Evolutionary conservation across 2,329 filamentous ascomycete species (phyloP), one percentile per base, ranked within the genome.

Genomic region (Aspergillus vadensis): DNA sequence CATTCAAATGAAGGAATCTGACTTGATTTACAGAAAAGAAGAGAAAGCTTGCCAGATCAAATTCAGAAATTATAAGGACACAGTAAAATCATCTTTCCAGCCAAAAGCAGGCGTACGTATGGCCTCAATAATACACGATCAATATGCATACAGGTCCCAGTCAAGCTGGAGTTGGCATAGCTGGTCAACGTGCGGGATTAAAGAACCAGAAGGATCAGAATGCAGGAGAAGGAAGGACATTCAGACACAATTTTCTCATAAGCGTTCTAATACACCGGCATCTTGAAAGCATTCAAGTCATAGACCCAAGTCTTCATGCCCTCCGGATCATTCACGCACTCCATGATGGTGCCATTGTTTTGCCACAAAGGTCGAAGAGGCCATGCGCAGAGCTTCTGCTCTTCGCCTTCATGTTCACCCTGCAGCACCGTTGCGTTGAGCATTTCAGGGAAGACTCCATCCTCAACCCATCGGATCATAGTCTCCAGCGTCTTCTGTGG

Each of bases 381-480:
- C 70, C 72, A 76, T 60, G 70, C 70, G 58, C 74, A 76, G 25
- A 76, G 62, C 70, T 70, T 68, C 61, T 72, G 68, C 2, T 67
- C 73, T 60, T 74, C 66, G 1, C 73, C 72, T 15, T 63, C 55
- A 15, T 73, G 68, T 5, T 64, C 47, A 63, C 76, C 72, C 4
- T 66, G 64, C 5, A 69, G 64, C 4, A 72, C 69, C 1, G 77
- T 79, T 1, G 76, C 79, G 41, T 80, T 80, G 32, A 85, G 65
- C 0, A 71, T 77, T 8, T 68, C 71, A 1, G 83, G 82, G 44
- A 74, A 76, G 3, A 76, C 68, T 2, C 77, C 80, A 7, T 81
- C 77, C 72, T 85, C 82, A 0, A 83, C 82, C 83, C 82, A 85
- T 55, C 81, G 72, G 48, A 85, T 80, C 64, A 83, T 71, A 1